Evolutionary conservation across 805 yeast genomes (phyloP).

Genomic region (Tetrapisispora arboricola): DNA sequence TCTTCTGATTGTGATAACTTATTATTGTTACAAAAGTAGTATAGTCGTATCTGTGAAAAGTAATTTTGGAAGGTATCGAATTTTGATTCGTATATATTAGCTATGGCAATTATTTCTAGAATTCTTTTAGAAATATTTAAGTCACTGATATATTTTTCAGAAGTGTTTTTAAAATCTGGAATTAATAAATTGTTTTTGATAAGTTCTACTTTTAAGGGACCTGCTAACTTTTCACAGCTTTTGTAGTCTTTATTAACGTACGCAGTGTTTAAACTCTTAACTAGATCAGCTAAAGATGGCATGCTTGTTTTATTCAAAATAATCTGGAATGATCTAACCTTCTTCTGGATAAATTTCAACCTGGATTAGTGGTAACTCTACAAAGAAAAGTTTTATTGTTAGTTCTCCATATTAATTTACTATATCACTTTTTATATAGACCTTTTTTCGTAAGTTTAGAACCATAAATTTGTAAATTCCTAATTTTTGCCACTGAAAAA

Average conservation of each 20-base stretch:
- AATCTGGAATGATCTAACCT: background rate
- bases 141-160: conserved; percentile 43
- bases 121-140: conserved; percentile 70
- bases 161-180: conserved; percentile 38
- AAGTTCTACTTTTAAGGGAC: conserved; percentile 67
- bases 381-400: too few species aligned
- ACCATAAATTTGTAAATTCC: too few species aligned
- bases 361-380: background rate
- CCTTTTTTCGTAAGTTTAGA: too few species aligned
- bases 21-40: conserved; percentile 40
- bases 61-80: conserved; percentile 61
- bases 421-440: too few species aligned
- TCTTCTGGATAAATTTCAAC: background rate
- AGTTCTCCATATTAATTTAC: too few species aligned
- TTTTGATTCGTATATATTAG: conserved; percentile 55
- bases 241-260: conserved; percentile 54
- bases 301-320: conserved; percentile 11
- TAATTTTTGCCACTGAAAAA: background rate
- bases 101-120: conserved; percentile 79
- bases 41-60: conserved; percentile 66
- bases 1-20: conserved; percentile 41
- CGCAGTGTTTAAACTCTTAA: conserved; percentile 55
- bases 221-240: conserved; percentile 50
- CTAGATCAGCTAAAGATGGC: conserved; percentile 54
- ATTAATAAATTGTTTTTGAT: conserved; percentile 69